A percentile compares a stretch with the other conserved stretches of the same genome.
Evolutionary conservation across 306 rosid species (phyloP).

Genomic region (Medicago arabica): DNA sequence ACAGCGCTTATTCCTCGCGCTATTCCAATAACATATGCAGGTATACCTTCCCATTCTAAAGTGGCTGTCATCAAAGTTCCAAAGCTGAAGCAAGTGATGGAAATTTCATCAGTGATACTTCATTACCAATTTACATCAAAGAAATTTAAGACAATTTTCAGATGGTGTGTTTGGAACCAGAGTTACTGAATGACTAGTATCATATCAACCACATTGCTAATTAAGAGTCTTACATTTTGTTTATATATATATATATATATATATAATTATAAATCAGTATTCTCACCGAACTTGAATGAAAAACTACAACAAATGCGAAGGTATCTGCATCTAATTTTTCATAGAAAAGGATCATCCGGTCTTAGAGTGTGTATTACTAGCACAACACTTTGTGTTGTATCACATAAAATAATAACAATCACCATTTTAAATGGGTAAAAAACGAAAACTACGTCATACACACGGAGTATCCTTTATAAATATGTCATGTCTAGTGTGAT

Average conservation of each 20-base stretch:
- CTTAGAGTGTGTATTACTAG: too few species aligned
- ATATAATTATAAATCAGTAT: neutral
- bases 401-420: too few species aligned
- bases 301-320: too few species aligned
- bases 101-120: slow-evolving; percentile 35
- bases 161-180: neutral
- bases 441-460: too few species aligned
- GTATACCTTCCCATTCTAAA: slow-evolving; percentile 87
- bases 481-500: neutral
- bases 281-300: neutral
- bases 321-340: too few species aligned
- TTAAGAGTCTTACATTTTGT: neutral
- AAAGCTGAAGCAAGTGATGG: slow-evolving; percentile 58
- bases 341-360: too few species aligned
- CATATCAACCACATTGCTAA: neutral
- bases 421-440: too few species aligned
- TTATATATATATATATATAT: neutral
- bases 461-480: slow-evolving; percentile 9
- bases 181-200: neutral
- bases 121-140: slow-evolving; percentile 14
- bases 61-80: slow-evolving; percentile 94
- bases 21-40: slow-evolving; percentile 74
- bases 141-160: slow-evolving; percentile 1
- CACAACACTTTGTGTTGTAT: too few species aligned
- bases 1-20: slow-evolving; percentile 75